A percentile compares a stretch with the other conserved stretches of the same genome.
Evolutionary conservation across 805 yeast species (phyloP).

Genomic region (Allodekkera sacchari): DNA sequence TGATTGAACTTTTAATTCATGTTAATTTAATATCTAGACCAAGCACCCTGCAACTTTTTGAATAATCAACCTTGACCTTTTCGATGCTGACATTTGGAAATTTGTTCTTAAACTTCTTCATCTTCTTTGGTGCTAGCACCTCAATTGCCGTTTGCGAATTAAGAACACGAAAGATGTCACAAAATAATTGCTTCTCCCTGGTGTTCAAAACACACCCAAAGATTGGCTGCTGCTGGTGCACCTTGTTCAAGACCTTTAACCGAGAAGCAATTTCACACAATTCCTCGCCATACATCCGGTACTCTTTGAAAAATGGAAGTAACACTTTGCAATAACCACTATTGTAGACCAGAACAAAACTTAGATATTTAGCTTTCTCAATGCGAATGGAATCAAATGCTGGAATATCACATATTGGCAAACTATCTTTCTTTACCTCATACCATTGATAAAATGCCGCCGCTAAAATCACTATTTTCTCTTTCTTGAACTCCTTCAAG

Average conservation of each 20-base stretch:
- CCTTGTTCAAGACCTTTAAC: constrained; percentile 11
- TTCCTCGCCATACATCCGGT: constrained; percentile 4
- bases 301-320: constrained; percentile 8
- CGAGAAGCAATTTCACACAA: constrained; percentile 5
- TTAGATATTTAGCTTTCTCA: no score
- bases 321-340: constrained; percentile 2
- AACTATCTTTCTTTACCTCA: constrained; percentile 3
- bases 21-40: no score
- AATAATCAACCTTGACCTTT: no score
- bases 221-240: constrained; percentile 1
- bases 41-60: no score
- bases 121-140: no score
- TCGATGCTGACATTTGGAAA: no score
- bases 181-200: no score
- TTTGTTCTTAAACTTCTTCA: no score
- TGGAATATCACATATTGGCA: not conserved
- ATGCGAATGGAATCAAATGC: constrained; percentile 4
- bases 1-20: no score
- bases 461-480: constrained; percentile 14
- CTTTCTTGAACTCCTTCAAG: constrained; percentile 15
- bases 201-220: constrained; percentile 8
- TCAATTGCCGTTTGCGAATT: no score
- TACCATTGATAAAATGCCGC: constrained; percentile 15
- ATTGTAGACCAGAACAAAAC: constrained; percentile 4
- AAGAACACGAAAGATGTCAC: no score